Evolutionary conservation across 441 rosid species (phyloP), one percentile per base, ranked within the genome.

Genomic region (Gossypium trilobum): DNA sequence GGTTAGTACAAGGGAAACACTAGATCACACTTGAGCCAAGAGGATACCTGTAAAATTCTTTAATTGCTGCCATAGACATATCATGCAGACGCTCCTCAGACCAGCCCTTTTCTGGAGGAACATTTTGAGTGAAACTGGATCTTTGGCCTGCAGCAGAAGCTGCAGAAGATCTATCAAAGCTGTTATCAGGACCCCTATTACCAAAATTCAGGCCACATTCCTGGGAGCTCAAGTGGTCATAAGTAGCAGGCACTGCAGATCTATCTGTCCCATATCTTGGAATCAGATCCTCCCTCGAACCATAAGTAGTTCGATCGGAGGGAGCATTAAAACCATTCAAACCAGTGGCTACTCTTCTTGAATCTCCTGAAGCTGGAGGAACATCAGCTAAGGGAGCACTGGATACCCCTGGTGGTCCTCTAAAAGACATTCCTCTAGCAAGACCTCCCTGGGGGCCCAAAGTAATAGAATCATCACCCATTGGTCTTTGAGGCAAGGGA

Each of bases 11-110:
- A 10, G 71, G 33, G 27, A 51, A 58, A 70, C 3, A 63, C 56
- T 52, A 66, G 69, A 66, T 23, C 73, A 69, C 60, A 69, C 16
- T 50, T 51, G 63, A 58, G 63, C 70, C 19, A 27, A 79, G 23
- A 75, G 6, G 19, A 62, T 89, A 95, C 99, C 97, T 93, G 81
- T 93, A 95, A 79, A 80, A 95, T 82, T 95, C 98, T 82, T 83
- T 90, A 71, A 93, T 88, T 64, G 99, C 89, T 39, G 84, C 84
- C 83, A 90, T 64, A 54, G 97, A 93, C 97, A 73, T 82, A 14
- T 84, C 85, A 2, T 72, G 79, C 57, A 91, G 76, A 48, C 57
- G 81, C 73, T 90, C 97, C 74, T 91, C 99, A 71, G 92, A 56
- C 80, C 67, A 79, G 67, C 67, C 76, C 70, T 78, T 86, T 70